Evolutionary conservation across 2,329 filamentous ascomycete genomes (phyloP), one percentile per base, ranked within the genome.

Genomic region (Clarireedia homoeocarpa): DNA sequence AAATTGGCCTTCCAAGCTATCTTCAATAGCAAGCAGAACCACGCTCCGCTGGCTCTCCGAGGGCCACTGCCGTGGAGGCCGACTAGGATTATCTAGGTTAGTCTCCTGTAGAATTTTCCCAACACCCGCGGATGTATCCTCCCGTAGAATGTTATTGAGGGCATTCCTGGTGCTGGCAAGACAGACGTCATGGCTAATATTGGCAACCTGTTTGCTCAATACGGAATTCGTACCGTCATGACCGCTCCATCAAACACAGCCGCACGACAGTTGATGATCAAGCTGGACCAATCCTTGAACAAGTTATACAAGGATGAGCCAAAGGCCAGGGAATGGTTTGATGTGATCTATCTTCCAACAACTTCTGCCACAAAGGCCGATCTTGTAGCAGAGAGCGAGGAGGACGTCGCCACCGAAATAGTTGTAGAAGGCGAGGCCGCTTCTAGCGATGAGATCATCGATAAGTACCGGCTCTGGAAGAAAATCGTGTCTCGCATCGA

Each of bases 91-190:
- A n/a, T n/a, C n/a, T n/a, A n/a, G n/a, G n/a, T n/a, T n/a, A n/a
- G n/a, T n/a, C n/a, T n/a, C n/a, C n/a, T n/a, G n/a, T n/a, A n/a
- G n/a, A n/a, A n/a, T n/a, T n/a, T n/a, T n/a, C n/a, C n/a, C n/a
- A n/a, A n/a, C n/a, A n/a, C n/a, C n/a, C n/a, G n/a, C n/a, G n/a
- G n/a, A n/a, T n/a, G n/a, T n/a, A n/a, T n/a, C n/a, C n/a, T n/a
- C n/a, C n/a, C n/a, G n/a, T n/a, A n/a, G n/a, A n/a, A n/a, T 6
- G 24, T 48, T 20, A 7, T 59, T 24, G 54, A 61, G 48, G 59
- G 59, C 3, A 53, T 53, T 1, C 55, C 59, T 3, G 59, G 58
- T 17, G 58, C 57, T 20, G 59, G 59, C 44, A 61, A 61, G 55
- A 58, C 58, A 9, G 14, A 23, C 1, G 46, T 45, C 23, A 38